Evolutionary conservation across 2,329 filamentous ascomycete genomes (phyloP).

Genomic region (Curvularia verruculosa): DNA sequence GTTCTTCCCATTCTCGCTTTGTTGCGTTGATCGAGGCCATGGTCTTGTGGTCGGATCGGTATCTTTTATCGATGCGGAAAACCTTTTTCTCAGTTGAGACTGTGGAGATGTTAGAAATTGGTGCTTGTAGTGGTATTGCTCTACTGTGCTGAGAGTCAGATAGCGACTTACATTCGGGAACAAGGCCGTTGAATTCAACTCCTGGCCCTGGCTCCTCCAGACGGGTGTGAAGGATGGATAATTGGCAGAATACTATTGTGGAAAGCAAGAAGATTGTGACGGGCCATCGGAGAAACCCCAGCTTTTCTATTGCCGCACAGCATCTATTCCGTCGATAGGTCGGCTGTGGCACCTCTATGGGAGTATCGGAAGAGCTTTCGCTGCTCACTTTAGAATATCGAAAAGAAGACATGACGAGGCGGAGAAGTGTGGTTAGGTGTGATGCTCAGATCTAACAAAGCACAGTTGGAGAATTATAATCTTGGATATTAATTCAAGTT

Average conservation of each 20-base stretch:
- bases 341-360: conserved; percentile 2
- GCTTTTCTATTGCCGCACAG: not conserved
- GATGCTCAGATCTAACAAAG: not conserved
- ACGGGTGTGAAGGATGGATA: conserved; percentile 23
- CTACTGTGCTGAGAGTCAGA: not conserved
- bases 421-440: not conserved
- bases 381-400: conserved; percentile 22
- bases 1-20: conserved; percentile 16
- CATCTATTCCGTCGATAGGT: not conserved
- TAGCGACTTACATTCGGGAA: conserved; percentile 19
- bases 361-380: conserved; percentile 9
- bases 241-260: conserved; percentile 17
- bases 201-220: conserved; percentile 10
- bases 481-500: not conserved
- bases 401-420: not conserved
- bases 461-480: not conserved
- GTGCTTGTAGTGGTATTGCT: not conserved
- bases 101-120: conserved; percentile 7
- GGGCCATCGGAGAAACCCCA: conserved; percentile 19
- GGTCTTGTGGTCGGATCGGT: conserved; percentile 26
- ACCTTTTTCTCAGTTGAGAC: conserved; percentile 20
- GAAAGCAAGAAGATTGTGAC: conserved; percentile 14
- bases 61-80: conserved; percentile 22
- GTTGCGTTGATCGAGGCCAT: conserved; percentile 16
- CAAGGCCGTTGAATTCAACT: conserved; percentile 21